Base-by-base conservation (phyloP, 1,284 basidiomycete genomes). In the Bjerkandera adusta region DNA sequence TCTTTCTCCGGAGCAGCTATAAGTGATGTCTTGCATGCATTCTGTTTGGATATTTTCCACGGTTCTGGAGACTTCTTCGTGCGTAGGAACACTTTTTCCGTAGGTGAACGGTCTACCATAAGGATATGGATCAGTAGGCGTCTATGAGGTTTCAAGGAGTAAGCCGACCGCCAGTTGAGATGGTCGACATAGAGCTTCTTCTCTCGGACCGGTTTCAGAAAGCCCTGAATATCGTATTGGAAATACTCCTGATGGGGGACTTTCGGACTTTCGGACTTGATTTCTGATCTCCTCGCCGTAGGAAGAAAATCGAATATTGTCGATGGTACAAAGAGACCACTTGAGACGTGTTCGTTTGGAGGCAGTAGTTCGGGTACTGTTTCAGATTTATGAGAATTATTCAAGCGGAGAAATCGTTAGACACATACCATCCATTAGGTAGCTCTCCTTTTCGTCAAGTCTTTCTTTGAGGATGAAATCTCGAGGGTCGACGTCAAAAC, bases 121-220 rank as follows among this genome's bases (percentile, higher is more conserved):
- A n/a, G n/a, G n/a, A n/a, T n/a, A n/a, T n/a, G n/a, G n/a, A n/a
- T n/a, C n/a, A n/a, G n/a, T n/a, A n/a, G n/a, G n/a, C n/a, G n/a
- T n/a, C n/a, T n/a, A n/a, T n/a, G n/a, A n/a, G n/a, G n/a, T n/a
- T n/a, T n/a, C n/a, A n/a, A n/a, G n/a, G n/a, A n/a, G n/a, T n/a
- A n/a, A n/a, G n/a, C 75, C 40, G 44, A 85, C 85, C 77, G 72
- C 85, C 85, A 88, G n/a, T 81, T 80, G 37, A 89, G 65, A 36
- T n/a, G n/a, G n/a, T n/a, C n/a, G n/a, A n/a, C n/a, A n/a, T n/a
- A n/a, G n/a, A n/a, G n/a, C n/a, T n/a, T n/a, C n/a, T n/a, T n/a
- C n/a, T n/a, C n/a, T n/a, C n/a, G n/a, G n/a, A 69, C 73, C 49
- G 75, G 76, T 60, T 70, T 75, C 51, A 85, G 55, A 47, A 71